These are phyloP conservation scores for Bocquillonia castaneifolia DNA, from an alignment of 441 rosid genomes.

Conservation along the genomic window DNA sequence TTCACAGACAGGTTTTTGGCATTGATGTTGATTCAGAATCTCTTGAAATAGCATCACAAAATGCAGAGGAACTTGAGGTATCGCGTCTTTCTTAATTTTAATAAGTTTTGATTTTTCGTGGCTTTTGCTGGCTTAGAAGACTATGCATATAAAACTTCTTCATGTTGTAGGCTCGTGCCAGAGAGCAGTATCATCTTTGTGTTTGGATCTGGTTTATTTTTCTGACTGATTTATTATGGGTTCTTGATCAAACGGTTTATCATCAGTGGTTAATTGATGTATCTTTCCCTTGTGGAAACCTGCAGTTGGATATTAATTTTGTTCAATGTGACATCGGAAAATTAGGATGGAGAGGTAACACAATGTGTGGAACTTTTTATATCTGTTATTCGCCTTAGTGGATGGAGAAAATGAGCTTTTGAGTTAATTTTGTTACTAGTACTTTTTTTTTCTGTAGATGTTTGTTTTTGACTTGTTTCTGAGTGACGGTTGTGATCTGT, in stretches of 20 bases:
- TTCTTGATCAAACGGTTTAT: neutral
- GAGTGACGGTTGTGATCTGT: slow-evolving; percentile 15
- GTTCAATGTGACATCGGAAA: slow-evolving; percentile 65
- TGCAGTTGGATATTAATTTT: slow-evolving; percentile 77
- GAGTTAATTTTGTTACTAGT: neutral
- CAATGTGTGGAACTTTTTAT: neutral
- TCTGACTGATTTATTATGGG: neutral
- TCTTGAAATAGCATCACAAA: slow-evolving; percentile 63
- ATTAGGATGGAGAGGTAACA: slow-evolving; percentile 62
- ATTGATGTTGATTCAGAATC: slow-evolving; percentile 72
- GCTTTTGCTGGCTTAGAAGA: neutral
- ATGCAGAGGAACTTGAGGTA: slow-evolving; percentile 88
- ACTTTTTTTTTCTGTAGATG: neutral
- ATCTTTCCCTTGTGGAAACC: slow-evolving; percentile 15
- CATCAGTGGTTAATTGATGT: slow-evolving; percentile 14
- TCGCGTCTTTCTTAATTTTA: slow-evolving; percentile 12
- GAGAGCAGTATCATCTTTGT: neutral
- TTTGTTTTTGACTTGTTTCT: slow-evolving; percentile 9
- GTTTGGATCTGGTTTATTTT: neutral
- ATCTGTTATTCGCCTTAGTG: neutral
- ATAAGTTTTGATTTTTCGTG: neutral
- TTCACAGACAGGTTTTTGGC: slow-evolving; percentile 66
- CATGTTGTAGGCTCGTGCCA: neutral
- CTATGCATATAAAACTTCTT: neutral
- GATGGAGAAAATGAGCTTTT: neutral